Conservation (phyloP, 345 rosid species). For the Erysimum cheiranthoides region DNA sequence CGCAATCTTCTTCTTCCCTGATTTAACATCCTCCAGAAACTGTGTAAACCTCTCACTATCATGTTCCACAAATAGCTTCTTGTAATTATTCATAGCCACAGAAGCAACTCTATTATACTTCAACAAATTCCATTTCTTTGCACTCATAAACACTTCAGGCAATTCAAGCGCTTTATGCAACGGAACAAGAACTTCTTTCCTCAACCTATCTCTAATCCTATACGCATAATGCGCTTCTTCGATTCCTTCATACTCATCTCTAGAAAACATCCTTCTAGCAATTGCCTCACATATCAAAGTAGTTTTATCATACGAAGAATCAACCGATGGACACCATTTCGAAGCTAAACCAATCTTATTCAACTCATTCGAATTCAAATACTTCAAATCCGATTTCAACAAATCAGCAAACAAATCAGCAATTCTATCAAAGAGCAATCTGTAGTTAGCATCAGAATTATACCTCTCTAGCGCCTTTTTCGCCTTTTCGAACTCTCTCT, state of each 20-base stretch:
- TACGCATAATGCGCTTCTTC: slow-evolving; percentile 46
- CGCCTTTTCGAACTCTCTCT: slow-evolving; percentile 42
- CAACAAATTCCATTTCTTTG: slow-evolving; percentile 41
- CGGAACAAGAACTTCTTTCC: slow-evolving; percentile 48
- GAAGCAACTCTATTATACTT: slow-evolving; percentile 46
- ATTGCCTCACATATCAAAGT: slow-evolving; percentile 48
- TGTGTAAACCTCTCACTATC: neutral
- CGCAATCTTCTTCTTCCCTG: neutral
- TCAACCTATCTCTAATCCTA: slow-evolving; percentile 42
- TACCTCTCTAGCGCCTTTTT: slow-evolving; percentile 38
- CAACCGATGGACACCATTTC: slow-evolving; percentile 50
- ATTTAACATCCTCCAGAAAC: neutral
- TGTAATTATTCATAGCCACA: slow-evolving; percentile 47
- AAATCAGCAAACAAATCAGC: slow-evolving; percentile 42
- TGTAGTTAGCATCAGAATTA: slow-evolving; percentile 35
- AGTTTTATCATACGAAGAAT: slow-evolving; percentile 44
- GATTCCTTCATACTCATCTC: slow-evolving; percentile 40
- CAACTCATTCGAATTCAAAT: slow-evolving; percentile 26
- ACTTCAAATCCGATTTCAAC: slow-evolving; percentile 45
- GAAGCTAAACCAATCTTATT: slow-evolving; percentile 44
- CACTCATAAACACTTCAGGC: slow-evolving; percentile 48
- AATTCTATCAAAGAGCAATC: slow-evolving; percentile 22
- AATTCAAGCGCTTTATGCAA: slow-evolving; percentile 37
- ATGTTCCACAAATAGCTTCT: slow-evolving; percentile 29
- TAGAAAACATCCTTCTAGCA: slow-evolving; percentile 40